These are phyloP conservation scores for Castanopsis chinensis DNA, from an alignment of 306 rosid genomes.

Conservation along the genomic window DNA sequence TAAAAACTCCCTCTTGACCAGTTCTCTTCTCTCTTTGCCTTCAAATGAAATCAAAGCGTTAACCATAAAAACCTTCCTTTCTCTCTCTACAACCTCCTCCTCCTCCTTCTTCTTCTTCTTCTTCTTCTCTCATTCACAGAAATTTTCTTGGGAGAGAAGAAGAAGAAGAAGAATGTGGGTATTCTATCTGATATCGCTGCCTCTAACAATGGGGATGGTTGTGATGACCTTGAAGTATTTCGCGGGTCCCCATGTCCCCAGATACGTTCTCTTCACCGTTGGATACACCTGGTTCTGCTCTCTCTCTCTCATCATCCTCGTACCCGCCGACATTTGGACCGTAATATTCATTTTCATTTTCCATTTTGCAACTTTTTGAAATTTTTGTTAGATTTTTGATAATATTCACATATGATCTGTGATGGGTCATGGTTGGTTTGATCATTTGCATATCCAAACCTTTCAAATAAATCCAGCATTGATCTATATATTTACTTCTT, in stretches of 20 bases:
- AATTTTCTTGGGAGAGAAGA: not conserved
- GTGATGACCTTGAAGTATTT: slow-evolving; percentile 69
- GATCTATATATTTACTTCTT: not conserved
- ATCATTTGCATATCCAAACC: no score
- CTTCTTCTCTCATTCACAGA: no score
- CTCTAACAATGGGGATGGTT: slow-evolving; percentile 88
- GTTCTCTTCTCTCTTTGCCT: slow-evolving; percentile 24
- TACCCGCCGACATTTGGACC: slow-evolving; percentile 97
- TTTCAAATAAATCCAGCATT: no score
- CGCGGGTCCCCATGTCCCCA: slow-evolving; percentile 86
- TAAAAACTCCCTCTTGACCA: slow-evolving; percentile 37
- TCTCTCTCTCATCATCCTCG: slow-evolving; percentile 90
- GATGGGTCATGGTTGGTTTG: no score
- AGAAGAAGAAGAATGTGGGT: slow-evolving; percentile 68
- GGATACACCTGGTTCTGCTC: slow-evolving; percentile 97
- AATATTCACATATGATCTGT: no score
- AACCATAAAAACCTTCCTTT: no score
- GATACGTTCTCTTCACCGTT: slow-evolving; percentile 85
- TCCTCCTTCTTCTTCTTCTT: no score
- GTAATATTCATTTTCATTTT: slow-evolving; percentile 27
- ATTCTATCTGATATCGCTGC: slow-evolving; percentile 88
- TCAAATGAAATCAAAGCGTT: not conserved
- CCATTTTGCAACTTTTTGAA: not conserved
- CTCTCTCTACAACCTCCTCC: no score
- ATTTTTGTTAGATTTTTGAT: no score